phyloP scores from a whole-genome alignment of 768 basidiomycete species.

The Lactarius psammicola region DNA sequence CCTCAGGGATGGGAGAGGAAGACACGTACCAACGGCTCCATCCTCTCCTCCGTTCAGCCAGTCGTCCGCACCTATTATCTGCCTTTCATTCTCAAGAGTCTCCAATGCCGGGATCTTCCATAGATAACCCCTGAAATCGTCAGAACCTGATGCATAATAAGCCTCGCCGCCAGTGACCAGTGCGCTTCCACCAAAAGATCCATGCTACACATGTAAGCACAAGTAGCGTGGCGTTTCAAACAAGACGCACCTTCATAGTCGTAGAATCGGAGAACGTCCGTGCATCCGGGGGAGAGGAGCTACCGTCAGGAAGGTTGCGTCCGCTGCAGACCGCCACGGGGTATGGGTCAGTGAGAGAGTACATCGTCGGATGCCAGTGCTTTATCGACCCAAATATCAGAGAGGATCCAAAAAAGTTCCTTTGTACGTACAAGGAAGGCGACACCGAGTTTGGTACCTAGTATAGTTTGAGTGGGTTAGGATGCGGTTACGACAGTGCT shows the following conservation, averaged over 20 bases:
- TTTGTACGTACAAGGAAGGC: conserved; percentile 57
- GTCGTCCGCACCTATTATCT: conserved; percentile 44
- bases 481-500: background rate
- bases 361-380: conserved; percentile 73
- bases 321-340: conserved; percentile 72
- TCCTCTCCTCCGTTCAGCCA: conserved; percentile 43
- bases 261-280: conserved; percentile 67
- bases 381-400: conserved; percentile 32
- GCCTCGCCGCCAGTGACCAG: conserved; percentile 50
- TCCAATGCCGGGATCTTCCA: conserved; percentile 66
- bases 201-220: conserved; percentile 49
- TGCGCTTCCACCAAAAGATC: conserved; percentile 60
- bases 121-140: conserved; percentile 76
- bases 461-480: conserved; percentile 1
- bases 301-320: conserved; percentile 53
- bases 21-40: conserved; percentile 40
- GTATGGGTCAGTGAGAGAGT: conserved; percentile 60
- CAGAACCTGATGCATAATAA: conserved; percentile 75
- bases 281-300: conserved; percentile 44
- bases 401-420: conserved; percentile 2
- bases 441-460: conserved; percentile 63
- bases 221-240: background rate
- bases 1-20: background rate
- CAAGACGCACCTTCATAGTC: conserved; percentile 64
- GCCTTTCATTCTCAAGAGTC: conserved; percentile 46